Percentiles rank a stretch among this genome's conserved stretches.
Conservation (phyloP, 176 grass and related monocot genomes). For the Oryza punctata region DNA sequence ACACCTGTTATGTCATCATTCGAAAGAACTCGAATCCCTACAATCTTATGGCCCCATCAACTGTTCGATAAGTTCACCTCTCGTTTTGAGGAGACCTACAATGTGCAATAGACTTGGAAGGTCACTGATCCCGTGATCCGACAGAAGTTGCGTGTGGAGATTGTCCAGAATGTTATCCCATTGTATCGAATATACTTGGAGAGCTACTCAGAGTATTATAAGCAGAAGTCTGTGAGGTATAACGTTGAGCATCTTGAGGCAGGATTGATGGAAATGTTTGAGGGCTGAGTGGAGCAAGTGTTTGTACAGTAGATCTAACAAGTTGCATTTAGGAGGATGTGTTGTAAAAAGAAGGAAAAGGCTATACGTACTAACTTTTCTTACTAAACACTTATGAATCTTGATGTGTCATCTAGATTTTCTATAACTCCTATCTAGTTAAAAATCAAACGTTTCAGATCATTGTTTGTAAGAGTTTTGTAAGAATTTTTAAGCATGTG, state of each 20-base stretch:
- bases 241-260: neutral
- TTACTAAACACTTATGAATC: too few species aligned
- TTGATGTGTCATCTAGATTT: too few species aligned
- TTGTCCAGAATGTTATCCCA: neutral
- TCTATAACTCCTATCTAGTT: too few species aligned
- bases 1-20: neutral
- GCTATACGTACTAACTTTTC: too few species aligned
- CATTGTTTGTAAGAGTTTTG: too few species aligned
- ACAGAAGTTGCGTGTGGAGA: neutral
- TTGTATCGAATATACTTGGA: neutral
- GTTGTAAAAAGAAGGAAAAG: too few species aligned
- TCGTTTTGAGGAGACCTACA: constrained; percentile 2
- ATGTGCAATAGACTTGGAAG: constrained; percentile 15
- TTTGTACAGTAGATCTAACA: too few species aligned
- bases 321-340: too few species aligned
- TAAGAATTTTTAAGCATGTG: too few species aligned
- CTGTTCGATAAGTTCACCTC: neutral
- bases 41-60: neutral
- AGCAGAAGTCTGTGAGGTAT: neutral
- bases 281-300: neutral
- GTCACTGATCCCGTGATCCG: constrained; percentile 8
- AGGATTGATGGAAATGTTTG: constrained; percentile 2
- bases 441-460: too few species aligned
- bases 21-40: too few species aligned
- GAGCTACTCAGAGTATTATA: neutral